phyloP scores from a whole-genome alignment of 768 basidiomycete species.

The Xerocomellus amylosporus region DNA sequence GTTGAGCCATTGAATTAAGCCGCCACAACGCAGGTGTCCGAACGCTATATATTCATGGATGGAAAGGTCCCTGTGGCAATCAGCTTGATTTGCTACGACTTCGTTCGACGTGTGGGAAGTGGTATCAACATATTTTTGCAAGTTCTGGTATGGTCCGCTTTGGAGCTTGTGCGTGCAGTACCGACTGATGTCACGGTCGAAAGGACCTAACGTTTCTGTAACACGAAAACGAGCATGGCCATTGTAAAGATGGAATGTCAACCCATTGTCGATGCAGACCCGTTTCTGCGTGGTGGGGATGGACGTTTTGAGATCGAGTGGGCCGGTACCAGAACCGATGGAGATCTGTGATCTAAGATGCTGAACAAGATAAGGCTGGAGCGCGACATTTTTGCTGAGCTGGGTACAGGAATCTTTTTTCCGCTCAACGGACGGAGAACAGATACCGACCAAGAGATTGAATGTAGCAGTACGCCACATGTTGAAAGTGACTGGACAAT shows the following conservation, averaged over 20 bases:
- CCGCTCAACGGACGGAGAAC: slow-evolving; percentile 12
- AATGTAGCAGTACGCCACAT: slow-evolving; percentile 45
- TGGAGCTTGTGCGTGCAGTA: slow-evolving; percentile 36
- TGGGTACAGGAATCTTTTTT: slow-evolving; percentile 5
- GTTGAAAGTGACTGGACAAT: slow-evolving; percentile 37
- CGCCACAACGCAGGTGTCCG: slow-evolving; percentile 42
- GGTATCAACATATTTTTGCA: slow-evolving; percentile 36
- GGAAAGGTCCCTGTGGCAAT: slow-evolving; percentile 39
- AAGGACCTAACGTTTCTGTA: slow-evolving; percentile 8
- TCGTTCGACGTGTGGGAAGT: slow-evolving; percentile 42
- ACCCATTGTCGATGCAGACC: slow-evolving; percentile 36
- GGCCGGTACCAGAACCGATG: slow-evolving; percentile 20
- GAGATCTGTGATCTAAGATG: slow-evolving; percentile 21
- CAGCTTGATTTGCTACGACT: slow-evolving; percentile 40
- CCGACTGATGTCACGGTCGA: slow-evolving; percentile 8
- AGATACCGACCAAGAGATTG: slow-evolving; percentile 36
- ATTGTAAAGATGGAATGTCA: slow-evolving; percentile 31
- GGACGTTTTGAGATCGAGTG: not conserved
- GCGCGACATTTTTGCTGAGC: slow-evolving; percentile 10
- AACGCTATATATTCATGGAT: slow-evolving; percentile 47
- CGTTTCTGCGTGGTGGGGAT: slow-evolving; percentile 13
- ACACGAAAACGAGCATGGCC: slow-evolving; percentile 9
- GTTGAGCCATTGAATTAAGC: slow-evolving; percentile 48
- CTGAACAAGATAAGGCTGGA: slow-evolving; percentile 9
- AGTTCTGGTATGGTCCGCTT: slow-evolving; percentile 29